Percentiles rank a stretch among this genome's conserved stretches.
Evolutionary conservation across 192 early-diverging fungal genomes (phyloP).

Genomic region (Coemansia sp.): DNA sequence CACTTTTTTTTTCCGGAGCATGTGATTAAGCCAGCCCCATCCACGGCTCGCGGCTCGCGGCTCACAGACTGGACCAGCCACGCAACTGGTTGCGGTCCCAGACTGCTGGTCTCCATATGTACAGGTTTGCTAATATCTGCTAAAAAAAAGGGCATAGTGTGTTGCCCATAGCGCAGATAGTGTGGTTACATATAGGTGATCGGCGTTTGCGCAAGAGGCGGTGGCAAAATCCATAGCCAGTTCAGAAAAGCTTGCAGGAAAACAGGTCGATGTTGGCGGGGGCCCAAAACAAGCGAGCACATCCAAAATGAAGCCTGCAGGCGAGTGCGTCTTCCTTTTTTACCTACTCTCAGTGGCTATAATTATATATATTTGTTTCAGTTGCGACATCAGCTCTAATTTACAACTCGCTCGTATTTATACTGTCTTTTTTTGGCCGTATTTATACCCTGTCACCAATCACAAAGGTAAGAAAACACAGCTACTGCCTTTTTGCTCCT

Average conservation of each 20-base stretch:
- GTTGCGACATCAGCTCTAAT: not conserved
- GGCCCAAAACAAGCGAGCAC: not conserved
- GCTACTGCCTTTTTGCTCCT: not conserved
- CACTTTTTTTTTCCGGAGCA: not conserved
- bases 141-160: not conserved
- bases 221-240: not conserved
- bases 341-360: not conserved
- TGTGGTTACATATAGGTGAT: not conserved
- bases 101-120: not conserved
- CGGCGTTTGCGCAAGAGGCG: not conserved
- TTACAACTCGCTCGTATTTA: not conserved
- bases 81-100: not conserved
- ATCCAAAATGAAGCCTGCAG: not conserved
- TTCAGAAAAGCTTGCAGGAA: not conserved
- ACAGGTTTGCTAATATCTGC: not conserved
- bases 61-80: not conserved
- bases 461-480: conserved; percentile 2
- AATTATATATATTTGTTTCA: not conserved
- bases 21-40: not conserved
- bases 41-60: not conserved
- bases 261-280: not conserved
- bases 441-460: not conserved
- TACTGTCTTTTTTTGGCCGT: not conserved
- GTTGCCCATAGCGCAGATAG: not conserved
- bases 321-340: not conserved